Evolutionary conservation across 208 protist species (phyloP), one percentile per base, ranked within the genome.

Genomic region (Leishmania arabica): DNA sequence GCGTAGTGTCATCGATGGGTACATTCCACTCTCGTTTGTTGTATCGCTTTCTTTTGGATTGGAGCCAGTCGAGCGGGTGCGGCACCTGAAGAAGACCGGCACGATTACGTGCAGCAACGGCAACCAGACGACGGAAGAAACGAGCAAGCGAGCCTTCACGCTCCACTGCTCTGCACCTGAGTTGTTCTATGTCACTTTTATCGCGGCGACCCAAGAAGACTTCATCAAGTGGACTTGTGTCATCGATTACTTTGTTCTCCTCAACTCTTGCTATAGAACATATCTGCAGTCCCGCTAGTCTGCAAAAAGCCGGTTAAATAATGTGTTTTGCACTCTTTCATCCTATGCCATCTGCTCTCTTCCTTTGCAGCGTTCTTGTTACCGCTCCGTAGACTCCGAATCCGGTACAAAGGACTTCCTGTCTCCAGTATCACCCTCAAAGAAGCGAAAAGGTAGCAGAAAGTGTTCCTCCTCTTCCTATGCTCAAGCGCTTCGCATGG

Each of bases 161-260:
- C 74, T 93, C 5, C 89, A 93, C 75, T 93, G 88, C 72, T 77
- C 78, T 11, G 79, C 86, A 13, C 87, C 89, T 3, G 84, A 89
- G 75, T 71, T 84, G 51, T 91, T 93, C 51, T 93, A 93, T 60
- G 88, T 91, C 0, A 91, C 78, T 21, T 93, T 93, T 71, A 86
- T 93, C 47, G 83, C 87, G 0, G 79, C 83, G 21, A 86, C 68
- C 8, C 83, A 93, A 13, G 73, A 87, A 31, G 83, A 89, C 51
- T 84, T 90, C 19, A 45, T 86, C 31, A 77, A 79, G 49, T 93
- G 89, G 88, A 83, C 72, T 27, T 53, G 75, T 19, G 85, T 84
- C 13, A 69, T 91, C 7, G 82, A 89, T 60, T 93, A 93, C 78
- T 93, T 93, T 79, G 84, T 84, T 42, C 37, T 82, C n/a, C 77